These are phyloP conservation scores for Alternaria brassicae DNA, from an alignment of 2,329 filamentous ascomycete genomes.

Conservation along the genomic window DNA sequence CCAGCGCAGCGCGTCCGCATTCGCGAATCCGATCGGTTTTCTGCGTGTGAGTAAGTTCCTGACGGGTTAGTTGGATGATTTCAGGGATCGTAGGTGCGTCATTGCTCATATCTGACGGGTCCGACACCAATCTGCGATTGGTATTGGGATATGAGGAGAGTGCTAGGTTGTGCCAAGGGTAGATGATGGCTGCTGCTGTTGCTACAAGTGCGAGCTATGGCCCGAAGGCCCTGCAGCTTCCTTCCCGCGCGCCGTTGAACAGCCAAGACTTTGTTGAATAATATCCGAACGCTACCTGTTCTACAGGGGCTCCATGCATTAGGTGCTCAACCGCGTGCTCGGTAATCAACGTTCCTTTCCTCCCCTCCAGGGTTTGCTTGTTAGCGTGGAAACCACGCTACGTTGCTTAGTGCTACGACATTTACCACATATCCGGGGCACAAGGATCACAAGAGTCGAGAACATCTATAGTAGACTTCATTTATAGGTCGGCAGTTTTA, in stretches of 20 bases:
- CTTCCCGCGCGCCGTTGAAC: constrained; percentile 17
- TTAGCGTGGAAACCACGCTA: neutral
- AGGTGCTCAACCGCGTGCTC: constrained; percentile 3
- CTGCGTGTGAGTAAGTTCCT: constrained; percentile 29
- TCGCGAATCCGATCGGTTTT: constrained; percentile 43
- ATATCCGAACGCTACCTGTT: constrained; percentile 14
- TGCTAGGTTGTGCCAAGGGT: neutral
- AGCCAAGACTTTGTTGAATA: constrained; percentile 18
- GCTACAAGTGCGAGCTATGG: constrained; percentile 17
- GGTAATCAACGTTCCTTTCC: constrained; percentile 7
- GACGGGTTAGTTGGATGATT: constrained; percentile 35
- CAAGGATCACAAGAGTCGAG: constrained; percentile 11
- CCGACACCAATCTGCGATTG: neutral
- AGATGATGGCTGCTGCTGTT: neutral
- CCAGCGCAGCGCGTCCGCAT: constrained; percentile 53
- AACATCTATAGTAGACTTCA: constrained; percentile 18
- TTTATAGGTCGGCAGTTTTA: constrained; percentile 13
- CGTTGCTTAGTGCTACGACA: neutral
- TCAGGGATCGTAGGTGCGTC: constrained; percentile 32
- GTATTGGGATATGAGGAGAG: too few species aligned
- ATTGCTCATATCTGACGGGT: constrained; percentile 7
- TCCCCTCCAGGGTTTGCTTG: neutral
- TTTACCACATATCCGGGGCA: neutral
- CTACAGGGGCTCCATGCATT: constrained; percentile 1
- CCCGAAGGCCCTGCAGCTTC: constrained; percentile 5